Evolutionary conservation across 257 asterid species (phyloP), one percentile per base, ranked within the genome.

Genomic region (Nicotiana benthamiana): DNA sequence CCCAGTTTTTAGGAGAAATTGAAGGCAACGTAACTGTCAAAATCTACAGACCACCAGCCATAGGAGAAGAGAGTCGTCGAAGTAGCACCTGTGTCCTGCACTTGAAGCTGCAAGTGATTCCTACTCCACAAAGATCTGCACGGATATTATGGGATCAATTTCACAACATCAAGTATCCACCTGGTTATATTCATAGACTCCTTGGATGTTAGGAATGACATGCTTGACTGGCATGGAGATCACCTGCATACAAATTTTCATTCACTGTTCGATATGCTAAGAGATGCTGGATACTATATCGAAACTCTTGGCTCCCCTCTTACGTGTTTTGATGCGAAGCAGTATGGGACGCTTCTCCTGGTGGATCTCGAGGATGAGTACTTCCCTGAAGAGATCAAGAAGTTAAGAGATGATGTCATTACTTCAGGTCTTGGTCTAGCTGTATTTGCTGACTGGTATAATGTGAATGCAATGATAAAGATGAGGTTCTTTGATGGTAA

Each of bases 151-250:
- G 99, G 99, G 99, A 95, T 87, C 99, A 93, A 84, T 95, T 95
- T 84, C 99, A 95, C 79, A 95, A 83, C 84, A 92, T 95, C 83
- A 95, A 95, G 75, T 95, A 95, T 84, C 98, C 99, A 15, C 98
- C 98, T 81, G 99, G 99, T 60, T 95, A 95, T 88, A 89, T 95
- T 81, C 99, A 87, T 94, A 87, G 98, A 95, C 89, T 95, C 98
- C 30, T 88, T 95, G 87, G 98, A 95, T 82, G 97, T 95, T 80
- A 87, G 97, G 87, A 95, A 90, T 61, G 98, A 93, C 87, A 92
- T 95, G 82, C 98, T 95, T 36, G 99, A 95, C 82, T 95, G 97
- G 99, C 97, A 95, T 84, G 99, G 97, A 17, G 99, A 95, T 85
- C 98, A 95, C 88, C 87, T 95, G 82, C 99, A 92, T 72, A 95